Evolutionary conservation across 352 stramenopile genomes (phyloP), one percentile per base, ranked within the genome.

Genomic region (Halophytophthora batemanensis): DNA sequence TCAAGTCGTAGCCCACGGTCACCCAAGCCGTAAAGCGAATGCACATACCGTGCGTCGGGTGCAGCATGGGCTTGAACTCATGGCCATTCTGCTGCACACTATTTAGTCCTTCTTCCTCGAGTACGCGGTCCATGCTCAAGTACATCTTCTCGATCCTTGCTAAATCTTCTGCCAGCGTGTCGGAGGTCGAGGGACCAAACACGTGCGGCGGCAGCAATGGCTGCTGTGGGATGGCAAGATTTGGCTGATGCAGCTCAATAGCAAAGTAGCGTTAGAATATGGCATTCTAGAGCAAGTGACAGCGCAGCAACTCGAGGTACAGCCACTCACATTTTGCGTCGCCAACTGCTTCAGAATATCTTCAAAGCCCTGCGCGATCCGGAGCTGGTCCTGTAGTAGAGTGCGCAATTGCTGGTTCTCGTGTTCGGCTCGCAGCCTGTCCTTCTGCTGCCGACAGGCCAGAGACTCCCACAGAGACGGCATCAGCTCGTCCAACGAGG

Each of bases 351-450:
- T 71, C 19, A 71, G 39, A n/a, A 64, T 59, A 15, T 69, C 57
- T 46, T 74, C 53, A 3, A 74, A 61, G 2, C 61, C 64, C 25
- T 62, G 38, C n/a, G 61, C 61, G 25, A 70, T 63, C 23, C 66
- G 59, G 5, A 66, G 52, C 45, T 70, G 61, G 31, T 66, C 59
- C 37, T 57, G 40, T 33, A 72, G 34, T 54, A 63, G 66, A 7
- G 13, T 49, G 2, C 59, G 57, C 25, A 66, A 40, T 25, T 62
- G 55, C 29, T 59, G 43, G 39, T 70, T 70, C 45, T 70, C 56
- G 13, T 48, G 48, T 18, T 70, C 61, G n/a, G 57, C 61, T 3
- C 50, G 60, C 50, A 61, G 61, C 8, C 60, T 45, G 17, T 69
- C 60, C 25, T 58, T 64, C 1, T 61, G 23, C 22, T 69, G 60